Evolutionary conservation across 306 rosid genomes (phyloP).

Genomic region (Rubus parviflorus): DNA sequence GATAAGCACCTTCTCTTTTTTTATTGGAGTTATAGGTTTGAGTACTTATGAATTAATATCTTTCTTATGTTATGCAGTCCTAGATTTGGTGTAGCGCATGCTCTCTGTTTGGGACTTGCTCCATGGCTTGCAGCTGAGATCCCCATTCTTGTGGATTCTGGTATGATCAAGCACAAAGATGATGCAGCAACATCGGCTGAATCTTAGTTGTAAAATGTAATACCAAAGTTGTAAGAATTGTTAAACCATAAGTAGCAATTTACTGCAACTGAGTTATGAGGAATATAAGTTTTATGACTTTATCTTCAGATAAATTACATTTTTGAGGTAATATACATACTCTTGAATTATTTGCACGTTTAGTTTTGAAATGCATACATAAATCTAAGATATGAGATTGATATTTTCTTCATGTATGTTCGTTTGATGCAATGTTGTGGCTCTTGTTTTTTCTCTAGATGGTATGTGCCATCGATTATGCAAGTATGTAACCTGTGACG

Average conservation of each 20-base stretch:
- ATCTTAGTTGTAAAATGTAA: constrained; percentile 45
- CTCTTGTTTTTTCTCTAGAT: neutral
- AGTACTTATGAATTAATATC: neutral
- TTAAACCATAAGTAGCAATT: constrained; percentile 37
- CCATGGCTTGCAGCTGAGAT: constrained; percentile 99
- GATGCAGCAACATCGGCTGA: constrained; percentile 75
- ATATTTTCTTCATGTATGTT: neutral
- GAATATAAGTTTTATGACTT: constrained; percentile 24
- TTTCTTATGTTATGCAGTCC: constrained; percentile 64
- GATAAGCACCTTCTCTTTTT: neutral
- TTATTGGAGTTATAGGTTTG: constrained; percentile 26
- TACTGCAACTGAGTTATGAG: constrained; percentile 23
- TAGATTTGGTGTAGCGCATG: constrained; percentile 96
- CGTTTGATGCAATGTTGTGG: neutral
- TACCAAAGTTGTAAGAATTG: constrained; percentile 36
- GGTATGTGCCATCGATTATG: too few relatives aligned
- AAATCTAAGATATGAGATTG: constrained; percentile 5
- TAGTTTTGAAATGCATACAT: constrained; percentile 17
- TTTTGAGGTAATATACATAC: constrained; percentile 21
- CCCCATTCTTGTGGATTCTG: constrained; percentile 97
- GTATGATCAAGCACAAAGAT: constrained; percentile 98
- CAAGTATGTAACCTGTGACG: neutral
- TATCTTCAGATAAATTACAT: constrained; percentile 26
- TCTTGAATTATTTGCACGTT: neutral
- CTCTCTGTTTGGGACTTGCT: constrained; percentile 98